Base-by-base conservation (phyloP, 1,284 basidiomycete genomes). In the Ceratobasidium sp. region DNA sequence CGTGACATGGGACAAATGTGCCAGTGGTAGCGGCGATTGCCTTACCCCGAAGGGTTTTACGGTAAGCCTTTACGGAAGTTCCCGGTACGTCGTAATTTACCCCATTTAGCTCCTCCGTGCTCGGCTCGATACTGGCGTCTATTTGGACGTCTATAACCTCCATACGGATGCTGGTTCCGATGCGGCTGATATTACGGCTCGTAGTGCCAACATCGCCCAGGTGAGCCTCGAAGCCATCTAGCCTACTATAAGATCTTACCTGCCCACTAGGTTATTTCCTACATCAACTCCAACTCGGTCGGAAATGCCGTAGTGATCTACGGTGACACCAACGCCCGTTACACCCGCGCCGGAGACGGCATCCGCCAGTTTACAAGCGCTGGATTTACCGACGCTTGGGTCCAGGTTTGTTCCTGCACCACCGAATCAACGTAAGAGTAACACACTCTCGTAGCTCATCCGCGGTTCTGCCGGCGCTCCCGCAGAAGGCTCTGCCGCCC, bases 11-110 rank as follows among this genome's bases (percentile, higher is more conserved):
- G 72, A 73, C n/a, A 71, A 75, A 34, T 81, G 80, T 72, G 74
- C 78, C 70, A 54, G 75, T 35, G 77, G 76, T 62, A 64, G 72
- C n/a, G 77, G 76, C 3, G 79, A 80, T 69, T 81, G 80, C 71
- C 73, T 81, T 17, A 80, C 79, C 12, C 79, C 79, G 0, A 80
- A 80, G 70, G 79, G 79, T 10, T 81, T 81, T 75, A 79, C 78
- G 0, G 58, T 62, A 50, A 8, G 8, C 20, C 8, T 17, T 25
- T 27, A 3, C 1, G 20, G 38, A 22, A 12, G 45, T 49, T 29
- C n/a, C 20, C 2, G 31, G 6, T 17, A 13, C 2, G 17, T 25
- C 20, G 17, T 1, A 49, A 22, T 8, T 31, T 42, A 12, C 8
- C 22, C 22, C 45, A 12, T 17, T 8, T 31, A 62, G 58, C 78